Evolutionary conservation across 23 red algal species (phyloP).

Genomic region (Gracilaria gracilis): DNA sequence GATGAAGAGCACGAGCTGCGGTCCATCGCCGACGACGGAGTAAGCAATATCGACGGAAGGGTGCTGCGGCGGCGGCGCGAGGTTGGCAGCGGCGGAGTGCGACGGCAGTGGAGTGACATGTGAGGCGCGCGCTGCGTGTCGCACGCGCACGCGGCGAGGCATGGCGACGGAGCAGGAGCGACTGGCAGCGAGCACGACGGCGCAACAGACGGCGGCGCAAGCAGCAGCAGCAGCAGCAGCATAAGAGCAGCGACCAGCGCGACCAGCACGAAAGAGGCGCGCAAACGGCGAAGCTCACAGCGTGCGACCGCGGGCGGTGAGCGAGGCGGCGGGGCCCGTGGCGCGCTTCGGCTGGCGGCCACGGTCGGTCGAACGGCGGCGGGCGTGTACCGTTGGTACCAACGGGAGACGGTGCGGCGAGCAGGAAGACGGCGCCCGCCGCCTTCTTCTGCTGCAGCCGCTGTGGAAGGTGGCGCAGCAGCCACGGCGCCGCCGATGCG

Average conservation of each 20-base stretch:
- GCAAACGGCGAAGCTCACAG: background rate
- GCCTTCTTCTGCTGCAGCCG: too few species aligned
- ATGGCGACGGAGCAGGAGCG: background rate
- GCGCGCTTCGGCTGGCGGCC: background rate
- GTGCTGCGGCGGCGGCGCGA: background rate
- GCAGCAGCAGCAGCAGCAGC: too few species aligned
- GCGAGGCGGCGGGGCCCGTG: background rate
- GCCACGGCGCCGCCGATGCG: background rate
- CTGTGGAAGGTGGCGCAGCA: too few species aligned
- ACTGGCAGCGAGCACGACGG: too few species aligned
- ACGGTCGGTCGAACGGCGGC: too few species aligned
- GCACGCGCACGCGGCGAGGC: conserved; percentile 3
- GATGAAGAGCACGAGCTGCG: conserved; percentile 43
- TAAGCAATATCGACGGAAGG: conserved; percentile 42
- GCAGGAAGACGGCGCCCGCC: background rate
- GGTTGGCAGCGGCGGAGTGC: background rate
- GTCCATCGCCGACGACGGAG: conserved; percentile 33
- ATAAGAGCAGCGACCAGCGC: background rate
- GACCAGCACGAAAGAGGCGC: background rate
- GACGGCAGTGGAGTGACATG: background rate
- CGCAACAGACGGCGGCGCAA: too few species aligned
- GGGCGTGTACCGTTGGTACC: too few species aligned
- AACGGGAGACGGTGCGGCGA: too few species aligned
- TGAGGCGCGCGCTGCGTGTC: background rate
- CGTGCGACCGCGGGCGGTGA: background rate